Evolutionary conservation across 2,329 filamentous ascomycete species (phyloP).

Genomic region (Calonectria fujianensis): DNA sequence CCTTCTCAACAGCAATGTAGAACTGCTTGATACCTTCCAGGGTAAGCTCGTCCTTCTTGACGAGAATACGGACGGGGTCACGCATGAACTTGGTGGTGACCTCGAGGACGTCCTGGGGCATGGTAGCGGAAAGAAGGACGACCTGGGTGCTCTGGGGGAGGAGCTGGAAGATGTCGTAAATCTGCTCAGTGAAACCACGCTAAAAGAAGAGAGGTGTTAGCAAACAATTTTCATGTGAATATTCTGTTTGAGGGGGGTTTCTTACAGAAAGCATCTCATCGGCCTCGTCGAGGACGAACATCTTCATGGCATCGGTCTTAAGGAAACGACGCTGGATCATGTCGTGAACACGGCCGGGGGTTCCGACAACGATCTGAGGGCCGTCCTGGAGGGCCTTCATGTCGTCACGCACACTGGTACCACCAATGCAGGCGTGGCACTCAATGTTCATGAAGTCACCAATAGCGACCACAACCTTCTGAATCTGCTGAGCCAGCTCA

Average conservation of each 20-base stretch:
- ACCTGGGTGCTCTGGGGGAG: conserved; percentile 99
- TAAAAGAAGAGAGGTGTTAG: conserved; percentile 64
- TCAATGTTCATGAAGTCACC: conserved; percentile 99
- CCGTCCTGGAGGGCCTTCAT: conserved; percentile 98
- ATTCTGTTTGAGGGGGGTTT: conserved; percentile 47
- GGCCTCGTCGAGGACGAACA: conserved; percentile 99
- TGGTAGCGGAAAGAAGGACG: conserved; percentile 97
- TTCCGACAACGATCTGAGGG: conserved; percentile 97
- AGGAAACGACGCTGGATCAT: conserved; percentile 99
- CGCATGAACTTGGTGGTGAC: conserved; percentile 99
- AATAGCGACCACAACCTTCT: conserved; percentile 99
- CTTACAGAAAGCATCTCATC: conserved; percentile 97
- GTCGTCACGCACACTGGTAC: conserved; percentile 97
- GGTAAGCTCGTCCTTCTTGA: conserved; percentile 99
- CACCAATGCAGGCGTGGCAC: conserved; percentile 99
- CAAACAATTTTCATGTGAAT: background rate
- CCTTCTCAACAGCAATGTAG: conserved; percentile 99
- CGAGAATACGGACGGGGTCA: conserved; percentile 97
- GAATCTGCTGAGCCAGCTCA: conserved; percentile 99
- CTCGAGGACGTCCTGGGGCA: conserved; percentile 99
- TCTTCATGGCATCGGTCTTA: conserved; percentile 99
- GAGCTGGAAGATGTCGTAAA: conserved; percentile 99
- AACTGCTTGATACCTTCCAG: conserved; percentile 99
- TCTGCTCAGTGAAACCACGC: conserved; percentile 99
- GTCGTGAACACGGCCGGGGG: conserved; percentile 98